phyloP scores from a whole-genome alignment of 148 eudicot species.

The Pouteria glomerata region DNA sequence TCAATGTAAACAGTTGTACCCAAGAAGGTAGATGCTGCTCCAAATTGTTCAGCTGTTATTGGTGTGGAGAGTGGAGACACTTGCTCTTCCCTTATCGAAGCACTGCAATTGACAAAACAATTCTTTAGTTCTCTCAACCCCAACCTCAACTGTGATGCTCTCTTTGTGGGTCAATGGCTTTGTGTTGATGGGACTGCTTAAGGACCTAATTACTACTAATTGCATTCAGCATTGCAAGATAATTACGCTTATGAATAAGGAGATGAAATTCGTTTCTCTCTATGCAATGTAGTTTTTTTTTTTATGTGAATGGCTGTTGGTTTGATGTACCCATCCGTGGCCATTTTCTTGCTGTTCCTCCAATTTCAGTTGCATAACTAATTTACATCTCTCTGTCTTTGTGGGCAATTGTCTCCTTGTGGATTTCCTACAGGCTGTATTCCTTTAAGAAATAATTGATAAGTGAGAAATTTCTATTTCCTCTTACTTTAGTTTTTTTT shows the following conservation, averaged over 20 bases:
- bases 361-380: too few species aligned
- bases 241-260: not conserved
- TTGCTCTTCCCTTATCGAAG: not conserved
- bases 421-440: too few species aligned
- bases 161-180: slow-evolving; percentile 9
- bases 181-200: not conserved
- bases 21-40: too few species aligned
- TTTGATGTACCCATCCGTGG: not conserved
- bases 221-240: too few species aligned
- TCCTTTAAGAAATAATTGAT: too few species aligned
- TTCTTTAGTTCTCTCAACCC: not conserved
- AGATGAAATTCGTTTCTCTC: not conserved
- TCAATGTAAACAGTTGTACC: not conserved
- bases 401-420: too few species aligned
- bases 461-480: too few species aligned
- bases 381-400: too few species aligned
- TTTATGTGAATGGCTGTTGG: not conserved
- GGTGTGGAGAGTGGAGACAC: slow-evolving; percentile 13
- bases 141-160: not conserved
- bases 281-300: too few species aligned
- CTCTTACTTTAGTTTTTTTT: too few species aligned
- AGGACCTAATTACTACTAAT: not conserved
- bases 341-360: not conserved
- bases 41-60: not conserved
- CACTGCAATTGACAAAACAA: not conserved